Conservation (phyloP, 306 rosid species). For the Morella rubra region DNA sequence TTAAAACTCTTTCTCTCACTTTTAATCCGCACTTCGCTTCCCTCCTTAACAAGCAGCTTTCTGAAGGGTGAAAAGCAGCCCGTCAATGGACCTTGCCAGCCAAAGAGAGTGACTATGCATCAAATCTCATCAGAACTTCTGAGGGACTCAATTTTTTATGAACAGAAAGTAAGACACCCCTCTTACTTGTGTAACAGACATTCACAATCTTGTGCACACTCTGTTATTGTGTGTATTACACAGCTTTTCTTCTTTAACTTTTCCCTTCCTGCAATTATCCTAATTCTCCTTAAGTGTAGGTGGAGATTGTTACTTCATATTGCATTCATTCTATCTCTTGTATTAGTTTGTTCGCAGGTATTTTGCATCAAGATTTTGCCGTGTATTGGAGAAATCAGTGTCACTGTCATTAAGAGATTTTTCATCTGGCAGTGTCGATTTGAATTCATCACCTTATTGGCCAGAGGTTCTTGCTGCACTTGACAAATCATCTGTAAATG, state of each 20-base stretch:
- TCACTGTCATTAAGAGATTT: constrained; percentile 34
- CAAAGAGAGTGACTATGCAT: constrained; percentile 49
- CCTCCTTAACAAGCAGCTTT: constrained; percentile 36
- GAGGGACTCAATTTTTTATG: constrained; percentile 58
- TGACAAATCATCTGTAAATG: constrained; percentile 34
- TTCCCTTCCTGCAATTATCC: neutral
- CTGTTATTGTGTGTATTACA: constrained; percentile 15
- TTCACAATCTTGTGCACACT: constrained; percentile 1
- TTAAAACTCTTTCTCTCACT: constrained; percentile 59
- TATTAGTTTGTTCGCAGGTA: constrained; percentile 77
- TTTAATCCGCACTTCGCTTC: constrained; percentile 56
- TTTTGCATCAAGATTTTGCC: constrained; percentile 67
- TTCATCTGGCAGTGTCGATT: constrained; percentile 34
- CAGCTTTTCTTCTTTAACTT: constrained; percentile 12
- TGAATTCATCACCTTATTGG: constrained; percentile 62
- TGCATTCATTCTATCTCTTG: constrained; percentile 40
- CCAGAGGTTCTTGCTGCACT: constrained; percentile 46
- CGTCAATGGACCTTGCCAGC: constrained; percentile 33
- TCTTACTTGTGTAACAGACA: neutral
- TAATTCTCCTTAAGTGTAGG: too few relatives aligned
- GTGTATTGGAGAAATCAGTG: constrained; percentile 56
- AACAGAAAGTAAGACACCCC: constrained; percentile 63
- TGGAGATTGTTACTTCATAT: constrained; percentile 13
- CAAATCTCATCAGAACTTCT: constrained; percentile 70
- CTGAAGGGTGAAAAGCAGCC: constrained; percentile 31